Evolutionary conservation across 1,139 yeast genomes (phyloP), one percentile per base, ranked within the genome.

Genomic region (Martiniozyma asiatica): DNA sequence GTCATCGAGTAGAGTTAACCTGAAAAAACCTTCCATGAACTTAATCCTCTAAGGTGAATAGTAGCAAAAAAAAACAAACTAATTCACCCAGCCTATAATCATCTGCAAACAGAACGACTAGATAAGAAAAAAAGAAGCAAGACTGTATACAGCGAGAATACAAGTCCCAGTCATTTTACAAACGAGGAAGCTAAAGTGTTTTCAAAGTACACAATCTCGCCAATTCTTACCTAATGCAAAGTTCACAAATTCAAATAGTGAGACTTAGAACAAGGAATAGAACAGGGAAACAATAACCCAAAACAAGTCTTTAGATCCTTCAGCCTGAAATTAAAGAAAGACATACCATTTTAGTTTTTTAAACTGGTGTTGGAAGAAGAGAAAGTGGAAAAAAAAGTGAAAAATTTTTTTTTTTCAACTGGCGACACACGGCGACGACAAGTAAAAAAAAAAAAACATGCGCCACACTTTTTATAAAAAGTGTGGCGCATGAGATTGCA

Each of bases 261-360:
- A 17, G 18, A 17, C 8, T 17, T 5, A 14, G 16, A 15, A 26
- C 12, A 20, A 26, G 16, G 11, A 26, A 14, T 20, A n/a, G 10
- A 22, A 24, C 9, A 18, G 12, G 8, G 10, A 8, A 23, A 25
- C n/a, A 9, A 14, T 29, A 31, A 27, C 25, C 30, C 35, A 30
- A 31, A 35, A 38, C 46, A 41, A 43, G 46, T 42, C 47, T 44
- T 43, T 45, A 39, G 45, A 42, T 46, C 51, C 51, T 41, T 43
- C 43, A 47, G 51, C 51, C 48, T 22, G 17, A 15, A 22, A 23
- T 14, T 22, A 15, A 14, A 14, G 14, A 22, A 16, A 16, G 22
- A 47, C 51, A 38, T 45, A 47, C 51, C 51, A 47, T 30, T 20
- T 21, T 20, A 10, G 24, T 4, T n/a, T 4, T 4, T n/a, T 21